Conservation (phyloP, 352 stramenopile genomes). For the Phytophthora vignae region DNA sequence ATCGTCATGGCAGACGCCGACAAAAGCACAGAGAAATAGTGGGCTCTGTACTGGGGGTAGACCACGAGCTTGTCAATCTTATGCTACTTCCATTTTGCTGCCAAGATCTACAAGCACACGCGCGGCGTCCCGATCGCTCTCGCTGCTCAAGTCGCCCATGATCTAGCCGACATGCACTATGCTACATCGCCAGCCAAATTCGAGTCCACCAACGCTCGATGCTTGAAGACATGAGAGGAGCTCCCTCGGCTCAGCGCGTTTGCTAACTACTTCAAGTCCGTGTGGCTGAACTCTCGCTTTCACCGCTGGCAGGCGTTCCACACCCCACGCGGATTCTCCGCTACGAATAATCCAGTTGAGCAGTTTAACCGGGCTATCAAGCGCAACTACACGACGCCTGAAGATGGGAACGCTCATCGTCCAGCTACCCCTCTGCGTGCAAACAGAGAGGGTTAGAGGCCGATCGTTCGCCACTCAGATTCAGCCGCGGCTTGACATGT, state of each 20-base stretch:
- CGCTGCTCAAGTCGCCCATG: background rate
- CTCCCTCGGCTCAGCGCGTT: background rate
- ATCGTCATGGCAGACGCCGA: slow-evolving; percentile 13
- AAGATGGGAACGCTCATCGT: slow-evolving; percentile 11
- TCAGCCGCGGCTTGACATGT: background rate
- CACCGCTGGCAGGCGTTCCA: slow-evolving; percentile 4
- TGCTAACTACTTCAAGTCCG: background rate
- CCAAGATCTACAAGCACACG: too few species aligned
- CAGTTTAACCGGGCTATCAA: slow-evolving; percentile 15
- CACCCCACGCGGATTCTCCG: background rate
- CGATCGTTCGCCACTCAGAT: too few species aligned
- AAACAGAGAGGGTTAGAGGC: background rate
- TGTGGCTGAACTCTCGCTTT: slow-evolving; percentile 1
- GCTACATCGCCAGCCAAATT: background rate
- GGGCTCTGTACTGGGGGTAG: too few species aligned
- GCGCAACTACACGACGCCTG: background rate
- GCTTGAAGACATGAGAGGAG: slow-evolving; percentile 2
- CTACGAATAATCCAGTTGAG: slow-evolving; percentile 7
- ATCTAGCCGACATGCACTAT: slow-evolving; percentile 7
- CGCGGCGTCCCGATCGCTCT: too few species aligned
- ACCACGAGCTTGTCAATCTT: too few species aligned
- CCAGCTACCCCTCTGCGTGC: slow-evolving; percentile 9
- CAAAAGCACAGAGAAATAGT: slow-evolving; percentile 6
- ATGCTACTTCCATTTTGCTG: too few species aligned
- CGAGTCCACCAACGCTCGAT: background rate